Evolutionary conservation across 1,284 basidiomycete genomes (phyloP).

Genomic region (Ganoderma leucocontextum): DNA sequence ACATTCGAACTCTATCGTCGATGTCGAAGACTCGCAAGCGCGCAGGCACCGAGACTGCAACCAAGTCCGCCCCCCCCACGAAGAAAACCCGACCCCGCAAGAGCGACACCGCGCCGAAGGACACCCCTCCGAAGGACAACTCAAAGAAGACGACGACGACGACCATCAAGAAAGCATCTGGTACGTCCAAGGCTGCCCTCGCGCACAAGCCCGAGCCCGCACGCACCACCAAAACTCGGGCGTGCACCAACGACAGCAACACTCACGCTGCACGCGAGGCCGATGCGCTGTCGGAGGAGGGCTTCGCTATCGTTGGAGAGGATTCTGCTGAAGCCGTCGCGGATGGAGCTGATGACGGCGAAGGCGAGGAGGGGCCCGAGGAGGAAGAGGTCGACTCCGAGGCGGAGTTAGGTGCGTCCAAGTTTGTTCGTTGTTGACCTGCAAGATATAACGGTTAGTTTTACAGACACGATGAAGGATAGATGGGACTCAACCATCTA

Average conservation of each 20-base stretch:
- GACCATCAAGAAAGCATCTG: too few relatives aligned
- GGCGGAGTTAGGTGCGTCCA: background rate
- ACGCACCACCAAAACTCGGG: too few relatives aligned
- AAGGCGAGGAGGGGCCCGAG: background rate
- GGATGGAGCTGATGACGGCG: background rate
- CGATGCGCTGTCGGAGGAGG: background rate
- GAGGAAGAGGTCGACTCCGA: background rate
- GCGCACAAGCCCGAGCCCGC: too few relatives aligned
- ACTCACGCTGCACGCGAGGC: too few relatives aligned
- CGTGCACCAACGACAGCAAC: too few relatives aligned
- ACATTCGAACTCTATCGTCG: background rate
- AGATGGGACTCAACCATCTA: background rate
- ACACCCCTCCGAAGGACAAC: too few relatives aligned
- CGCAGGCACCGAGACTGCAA: background rate
- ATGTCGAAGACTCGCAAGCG: background rate
- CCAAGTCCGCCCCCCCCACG: background rate
- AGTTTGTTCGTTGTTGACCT: background rate
- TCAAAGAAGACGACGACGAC: too few relatives aligned
- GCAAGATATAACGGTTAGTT: too few relatives aligned
- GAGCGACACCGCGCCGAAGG: background rate
- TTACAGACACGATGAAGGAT: background rate
- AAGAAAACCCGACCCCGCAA: background rate
- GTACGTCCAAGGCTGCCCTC: too few relatives aligned
- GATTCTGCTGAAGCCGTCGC: too few relatives aligned
- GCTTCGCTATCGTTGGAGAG: background rate